These are phyloP conservation scores for Dictyophora rubrovolvata DNA, from an alignment of 768 basidiomycete species.

Conservation along the genomic window DNA sequence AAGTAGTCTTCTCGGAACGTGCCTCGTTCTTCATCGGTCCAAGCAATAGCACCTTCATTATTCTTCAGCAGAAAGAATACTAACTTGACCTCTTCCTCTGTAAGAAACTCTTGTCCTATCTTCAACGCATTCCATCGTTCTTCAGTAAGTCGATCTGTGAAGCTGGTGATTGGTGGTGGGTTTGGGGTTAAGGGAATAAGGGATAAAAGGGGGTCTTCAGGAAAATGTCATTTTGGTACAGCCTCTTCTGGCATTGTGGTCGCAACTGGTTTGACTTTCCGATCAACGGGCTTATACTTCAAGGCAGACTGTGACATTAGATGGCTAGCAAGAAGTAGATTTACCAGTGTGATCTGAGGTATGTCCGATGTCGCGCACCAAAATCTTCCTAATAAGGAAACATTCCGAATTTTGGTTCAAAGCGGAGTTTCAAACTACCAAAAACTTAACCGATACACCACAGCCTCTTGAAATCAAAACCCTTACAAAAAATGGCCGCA, in stretches of 20 bases:
- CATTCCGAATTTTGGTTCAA: no score
- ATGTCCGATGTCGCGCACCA: no score
- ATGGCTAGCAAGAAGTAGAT: background rate
- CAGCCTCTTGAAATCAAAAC: no score
- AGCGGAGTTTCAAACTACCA: no score
- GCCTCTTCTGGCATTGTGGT: constrained; percentile 18
- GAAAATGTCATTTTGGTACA: constrained; percentile 11
- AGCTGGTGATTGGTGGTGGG: constrained; percentile 9
- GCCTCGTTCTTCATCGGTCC: constrained; percentile 14
- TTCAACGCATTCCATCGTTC: constrained; percentile 12
- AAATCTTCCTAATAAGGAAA: no score
- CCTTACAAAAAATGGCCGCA: no score
- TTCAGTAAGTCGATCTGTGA: constrained; percentile 10
- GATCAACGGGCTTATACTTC: constrained; percentile 22
- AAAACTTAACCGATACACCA: no score
- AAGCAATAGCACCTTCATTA: constrained; percentile 10
- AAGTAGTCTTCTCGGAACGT: constrained; percentile 20
- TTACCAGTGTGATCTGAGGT: background rate
- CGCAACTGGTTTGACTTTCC: constrained; percentile 19
- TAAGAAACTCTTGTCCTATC: constrained; percentile 20
- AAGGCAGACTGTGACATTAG: background rate
- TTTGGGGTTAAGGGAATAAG: constrained; percentile 11
- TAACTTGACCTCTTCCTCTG: constrained; percentile 22
- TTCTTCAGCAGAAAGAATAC: constrained; percentile 23
- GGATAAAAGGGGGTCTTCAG: background rate